phyloP scores from a whole-genome alignment of 768 basidiomycete genomes.

The Hortiboletus flavorubellus region DNA sequence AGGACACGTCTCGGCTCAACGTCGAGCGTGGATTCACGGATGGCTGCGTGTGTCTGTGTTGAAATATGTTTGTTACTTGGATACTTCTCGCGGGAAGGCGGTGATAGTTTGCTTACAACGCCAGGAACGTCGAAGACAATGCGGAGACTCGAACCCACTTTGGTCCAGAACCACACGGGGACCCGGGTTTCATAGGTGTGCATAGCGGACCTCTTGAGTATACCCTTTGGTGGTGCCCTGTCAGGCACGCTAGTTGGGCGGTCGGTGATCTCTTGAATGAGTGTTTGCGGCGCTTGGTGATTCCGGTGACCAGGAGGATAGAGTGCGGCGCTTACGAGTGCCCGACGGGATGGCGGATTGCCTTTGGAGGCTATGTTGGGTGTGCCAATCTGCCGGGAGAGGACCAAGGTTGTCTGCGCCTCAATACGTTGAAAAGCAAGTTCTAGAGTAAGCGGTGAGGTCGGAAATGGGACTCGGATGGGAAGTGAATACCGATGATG shows the following conservation, averaged over 20 bases:
- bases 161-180: slow-evolving; percentile 55
- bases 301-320: slow-evolving; percentile 28
- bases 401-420: slow-evolving; percentile 50
- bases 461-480: background rate
- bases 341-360: slow-evolving; percentile 54
- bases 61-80: slow-evolving; percentile 1
- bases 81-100: slow-evolving; percentile 2
- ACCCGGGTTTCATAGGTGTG: slow-evolving; percentile 11
- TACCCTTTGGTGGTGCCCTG: slow-evolving; percentile 36
- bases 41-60: slow-evolving; percentile 43
- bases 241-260: slow-evolving; percentile 37
- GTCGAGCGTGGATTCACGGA: slow-evolving; percentile 54
- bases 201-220: slow-evolving; percentile 35
- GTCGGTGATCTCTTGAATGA: slow-evolving; percentile 36
- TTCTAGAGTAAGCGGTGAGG: slow-evolving; percentile 40
- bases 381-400: slow-evolving; percentile 66
- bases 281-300: slow-evolving; percentile 8
- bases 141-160: slow-evolving; percentile 39
- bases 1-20: slow-evolving; percentile 60
- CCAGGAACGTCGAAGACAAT: slow-evolving; percentile 53
- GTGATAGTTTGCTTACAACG: slow-evolving; percentile 44
- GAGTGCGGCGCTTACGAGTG: slow-evolving; percentile 48
- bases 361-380: slow-evolving; percentile 82
- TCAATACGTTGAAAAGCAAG: slow-evolving; percentile 67
- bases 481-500: slow-evolving; percentile 50